These are phyloP conservation scores for Cyclanthera cordifolia DNA, from an alignment of 306 rosid species.

Conservation along the genomic window DNA sequence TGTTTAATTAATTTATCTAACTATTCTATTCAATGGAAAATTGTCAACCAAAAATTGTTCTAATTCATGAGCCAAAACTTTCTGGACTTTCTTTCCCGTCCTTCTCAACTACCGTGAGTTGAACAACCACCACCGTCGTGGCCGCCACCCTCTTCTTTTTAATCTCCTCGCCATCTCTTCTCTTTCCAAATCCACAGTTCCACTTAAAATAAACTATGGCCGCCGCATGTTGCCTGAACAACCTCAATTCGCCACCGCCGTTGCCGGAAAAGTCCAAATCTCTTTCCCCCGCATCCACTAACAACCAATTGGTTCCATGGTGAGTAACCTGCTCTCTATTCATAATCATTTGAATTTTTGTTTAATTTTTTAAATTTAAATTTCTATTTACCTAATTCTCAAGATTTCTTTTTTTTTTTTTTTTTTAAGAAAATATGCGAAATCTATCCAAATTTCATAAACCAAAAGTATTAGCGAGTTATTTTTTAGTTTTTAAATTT, in stretches of 20 bases:
- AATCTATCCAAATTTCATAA: too few relatives aligned
- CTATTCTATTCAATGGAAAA: too few relatives aligned
- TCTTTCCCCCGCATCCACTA: neutral
- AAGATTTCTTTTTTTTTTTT: too few relatives aligned
- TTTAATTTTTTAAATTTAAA: too few relatives aligned
- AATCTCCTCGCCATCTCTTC: neutral
- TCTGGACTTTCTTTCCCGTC: neutral
- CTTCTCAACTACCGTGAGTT: constrained; percentile 7
- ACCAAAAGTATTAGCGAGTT: too few relatives aligned
- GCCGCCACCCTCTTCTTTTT: neutral
- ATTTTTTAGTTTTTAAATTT: too few relatives aligned
- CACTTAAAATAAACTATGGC: neutral
- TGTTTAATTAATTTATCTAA: too few relatives aligned
- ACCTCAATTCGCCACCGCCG: neutral
- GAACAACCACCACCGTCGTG: neutral
- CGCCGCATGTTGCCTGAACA: neutral
- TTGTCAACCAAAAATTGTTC: neutral
- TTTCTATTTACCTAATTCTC: too few relatives aligned
- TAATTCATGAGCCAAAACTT: neutral
- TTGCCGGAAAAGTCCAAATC: neutral
- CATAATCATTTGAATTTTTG: too few relatives aligned
- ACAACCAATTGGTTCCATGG: neutral
- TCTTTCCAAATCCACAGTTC: neutral
- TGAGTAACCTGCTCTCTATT: too few relatives aligned
- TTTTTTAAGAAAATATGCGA: too few relatives aligned